Conservation (phyloP, 108 stramenopile species). For the Pseudonitzschia pungens region DNA sequence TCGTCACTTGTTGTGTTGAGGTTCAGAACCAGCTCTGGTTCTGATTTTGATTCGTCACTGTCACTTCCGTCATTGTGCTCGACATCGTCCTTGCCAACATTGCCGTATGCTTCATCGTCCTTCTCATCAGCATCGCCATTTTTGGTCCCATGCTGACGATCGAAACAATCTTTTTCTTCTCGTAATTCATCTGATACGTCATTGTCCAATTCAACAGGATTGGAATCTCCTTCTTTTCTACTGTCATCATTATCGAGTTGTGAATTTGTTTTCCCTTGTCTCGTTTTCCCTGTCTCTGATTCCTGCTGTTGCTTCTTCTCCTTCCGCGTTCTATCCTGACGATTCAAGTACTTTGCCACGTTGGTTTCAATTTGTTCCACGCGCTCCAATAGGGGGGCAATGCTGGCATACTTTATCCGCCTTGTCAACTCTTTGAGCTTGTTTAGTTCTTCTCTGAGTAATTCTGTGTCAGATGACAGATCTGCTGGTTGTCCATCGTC, state of each 20-base stretch:
- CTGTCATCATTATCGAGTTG: background rate
- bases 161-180: too few species aligned
- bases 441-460: conserved; percentile 20
- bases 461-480: background rate
- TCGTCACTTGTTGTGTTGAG: background rate
- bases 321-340: background rate
- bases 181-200: background rate
- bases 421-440: conserved; percentile 16
- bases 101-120: conserved; percentile 2
- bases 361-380: conserved; percentile 24
- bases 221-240: background rate
- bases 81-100: background rate
- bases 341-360: conserved; percentile 14
- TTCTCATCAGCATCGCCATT: conserved; percentile 5
- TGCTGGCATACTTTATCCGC: conserved; percentile 27
- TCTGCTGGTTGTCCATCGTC: background rate
- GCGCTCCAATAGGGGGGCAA: conserved; percentile 30
- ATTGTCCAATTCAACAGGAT: background rate
- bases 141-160: background rate
- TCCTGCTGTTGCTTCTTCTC: background rate
- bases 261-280: too few species aligned
- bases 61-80: conserved; percentile 3
- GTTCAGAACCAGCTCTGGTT: background rate
- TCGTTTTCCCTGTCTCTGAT: background rate
- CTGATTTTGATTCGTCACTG: background rate